phyloP scores from a whole-genome alignment of 257 asterid genomes.

The Solanum chiquidenum region DNA sequence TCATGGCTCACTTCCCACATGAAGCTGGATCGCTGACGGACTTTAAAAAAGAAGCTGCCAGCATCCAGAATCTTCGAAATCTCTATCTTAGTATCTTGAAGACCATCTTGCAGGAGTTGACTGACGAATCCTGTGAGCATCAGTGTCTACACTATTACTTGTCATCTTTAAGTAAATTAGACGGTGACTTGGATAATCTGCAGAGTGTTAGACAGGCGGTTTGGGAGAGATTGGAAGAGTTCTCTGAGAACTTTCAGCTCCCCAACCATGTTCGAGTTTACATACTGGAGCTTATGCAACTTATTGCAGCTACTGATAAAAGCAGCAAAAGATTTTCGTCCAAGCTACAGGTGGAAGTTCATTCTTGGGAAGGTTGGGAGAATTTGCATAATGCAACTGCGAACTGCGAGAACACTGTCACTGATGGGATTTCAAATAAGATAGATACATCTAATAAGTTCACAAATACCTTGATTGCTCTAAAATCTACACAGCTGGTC shows the following conservation, averaged over 20 bases:
- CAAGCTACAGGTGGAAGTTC: slow-evolving; percentile 26
- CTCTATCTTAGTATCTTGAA: slow-evolving; percentile 60
- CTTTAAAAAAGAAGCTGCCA: slow-evolving; percentile 12
- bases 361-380: slow-evolving; percentile 93
- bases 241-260: slow-evolving; percentile 61
- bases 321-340: slow-evolving; percentile 24
- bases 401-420: slow-evolving; percentile 14
- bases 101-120: slow-evolving; percentile 47
- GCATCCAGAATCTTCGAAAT: slow-evolving; percentile 52
- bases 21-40: slow-evolving; percentile 13
- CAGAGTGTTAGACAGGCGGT: slow-evolving; percentile 53
- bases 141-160: slow-evolving; percentile 38
- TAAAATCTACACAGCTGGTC: slow-evolving; percentile 69
- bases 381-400: slow-evolving; percentile 27
- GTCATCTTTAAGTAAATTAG: slow-evolving; percentile 72
- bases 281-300: slow-evolving; percentile 80
- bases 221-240: slow-evolving; percentile 63
- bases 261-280: slow-evolving; percentile 64
- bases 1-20: slow-evolving; percentile 26
- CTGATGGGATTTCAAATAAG: slow-evolving; percentile 18
- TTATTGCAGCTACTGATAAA: slow-evolving; percentile 47
- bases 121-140: slow-evolving; percentile 29
- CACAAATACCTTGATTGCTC: slow-evolving; percentile 72
- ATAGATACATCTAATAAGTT: slow-evolving; percentile 38
- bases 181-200: slow-evolving; percentile 55